Evolutionary conservation across 1,284 basidiomycete genomes (phyloP), one percentile per base, ranked within the genome.

Genomic region (Ceratobasidium sp.): DNA sequence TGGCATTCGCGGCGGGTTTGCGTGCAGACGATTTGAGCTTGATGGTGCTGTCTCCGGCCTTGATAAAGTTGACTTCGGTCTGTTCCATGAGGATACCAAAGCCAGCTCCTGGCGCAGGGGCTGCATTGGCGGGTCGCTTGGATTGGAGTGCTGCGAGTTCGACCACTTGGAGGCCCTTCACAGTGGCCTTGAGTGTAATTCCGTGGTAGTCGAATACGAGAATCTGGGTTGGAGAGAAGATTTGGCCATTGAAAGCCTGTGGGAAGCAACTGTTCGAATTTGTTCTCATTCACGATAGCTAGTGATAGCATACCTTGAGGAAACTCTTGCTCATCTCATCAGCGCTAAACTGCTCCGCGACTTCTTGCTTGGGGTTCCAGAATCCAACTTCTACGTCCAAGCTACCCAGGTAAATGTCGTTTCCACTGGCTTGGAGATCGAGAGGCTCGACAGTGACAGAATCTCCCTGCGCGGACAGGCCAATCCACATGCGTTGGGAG

Each of bases 1-100:
- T 98, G 0, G 97, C 96, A 83, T 99, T 99, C 16, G 96, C 91
- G 3, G 96, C 92, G 0, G 95, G 96, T 92, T 95, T 94, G 84
- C 95, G 98, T 14, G 94, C 91, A 80, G 94, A 96, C 33, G 95
- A 93, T 86, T 97, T 98, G 83, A 99, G 88, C 86, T 96, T 97
- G 84, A 99, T 94, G 23, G 88, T 84, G 81, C 93, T 95, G 66
- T 91, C 88, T 0, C 92, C 89, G 2, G 94, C 93, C 84, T 98
- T 97, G 84, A 95, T 87, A 85, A 98, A 92, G 27, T 92, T 95
- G 64, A 99, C 87, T 81, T 98, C 95, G 7, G 96, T 98, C 84
- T 94, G 93, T 79, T 94, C 92, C 89, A 98, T 97, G 55, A 97
- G 81, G 54, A 99, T 90, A 44, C 97, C 97, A 79, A 89, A 89